phyloP scores from a whole-genome alignment of 768 basidiomycete genomes.

The Xerocomus spinulosus region DNA sequence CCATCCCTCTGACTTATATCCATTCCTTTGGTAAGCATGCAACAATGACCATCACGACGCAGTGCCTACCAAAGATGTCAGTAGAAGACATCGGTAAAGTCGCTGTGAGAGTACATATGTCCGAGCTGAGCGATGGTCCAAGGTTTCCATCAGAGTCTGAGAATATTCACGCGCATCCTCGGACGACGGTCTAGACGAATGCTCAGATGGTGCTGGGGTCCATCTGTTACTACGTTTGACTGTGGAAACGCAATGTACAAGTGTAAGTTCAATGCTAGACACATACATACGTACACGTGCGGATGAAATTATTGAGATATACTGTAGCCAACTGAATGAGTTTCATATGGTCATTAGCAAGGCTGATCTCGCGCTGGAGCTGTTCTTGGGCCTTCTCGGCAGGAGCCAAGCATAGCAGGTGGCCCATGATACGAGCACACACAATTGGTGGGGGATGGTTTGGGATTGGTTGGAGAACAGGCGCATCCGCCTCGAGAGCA shows the following conservation, averaged over 20 bases:
- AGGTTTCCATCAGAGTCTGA: neutral
- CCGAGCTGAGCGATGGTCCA: neutral
- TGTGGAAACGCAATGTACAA: neutral
- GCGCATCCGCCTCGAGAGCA: neutral
- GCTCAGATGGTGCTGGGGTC: neutral
- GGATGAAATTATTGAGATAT: neutral
- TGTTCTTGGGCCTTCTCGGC: neutral
- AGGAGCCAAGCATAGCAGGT: neutral
- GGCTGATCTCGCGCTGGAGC: constrained; percentile 1
- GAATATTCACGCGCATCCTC: neutral
- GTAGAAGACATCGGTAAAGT: too few species aligned
- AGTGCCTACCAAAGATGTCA: neutral
- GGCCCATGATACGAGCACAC: neutral
- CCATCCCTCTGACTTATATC: neutral
- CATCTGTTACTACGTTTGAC: neutral
- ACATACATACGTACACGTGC: neutral
- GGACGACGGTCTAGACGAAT: neutral
- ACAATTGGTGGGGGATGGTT: neutral
- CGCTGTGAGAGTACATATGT: neutral
- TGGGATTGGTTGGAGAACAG: neutral
- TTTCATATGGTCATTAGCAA: neutral
- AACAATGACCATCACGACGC: neutral
- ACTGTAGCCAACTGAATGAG: neutral
- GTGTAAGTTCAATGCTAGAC: neutral
- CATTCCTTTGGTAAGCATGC: neutral